Percentiles rank a stretch among this genome's conserved stretches.
phyloP scores from a whole-genome alignment of 139 green algal genomes.

The Chlamydomonas incerta region DNA sequence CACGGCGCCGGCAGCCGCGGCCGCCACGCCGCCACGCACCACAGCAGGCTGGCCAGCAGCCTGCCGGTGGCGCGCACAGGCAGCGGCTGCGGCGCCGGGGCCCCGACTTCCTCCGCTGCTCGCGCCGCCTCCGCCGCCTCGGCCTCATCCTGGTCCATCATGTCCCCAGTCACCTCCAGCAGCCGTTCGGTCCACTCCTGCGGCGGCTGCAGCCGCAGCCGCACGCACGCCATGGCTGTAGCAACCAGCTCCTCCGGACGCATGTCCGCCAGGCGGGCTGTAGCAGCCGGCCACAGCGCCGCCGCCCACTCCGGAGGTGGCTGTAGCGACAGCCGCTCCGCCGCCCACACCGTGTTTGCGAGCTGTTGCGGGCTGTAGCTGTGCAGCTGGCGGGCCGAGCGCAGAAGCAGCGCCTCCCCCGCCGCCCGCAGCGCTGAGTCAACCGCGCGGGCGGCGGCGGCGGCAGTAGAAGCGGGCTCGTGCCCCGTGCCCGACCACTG shows the following conservation, averaged over 20 bases:
- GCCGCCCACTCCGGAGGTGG: slow-evolving; percentile 18
- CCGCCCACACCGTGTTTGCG: slow-evolving; percentile 37
- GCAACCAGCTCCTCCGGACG: slow-evolving; percentile 31
- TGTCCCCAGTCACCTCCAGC: neutral
- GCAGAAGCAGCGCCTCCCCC: neutral
- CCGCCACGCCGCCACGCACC: neutral
- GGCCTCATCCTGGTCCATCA: neutral
- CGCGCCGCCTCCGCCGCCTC: neutral
- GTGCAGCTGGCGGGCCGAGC: slow-evolving; percentile 2
- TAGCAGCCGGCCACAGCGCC: slow-evolving; percentile 15
- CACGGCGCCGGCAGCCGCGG: neutral
- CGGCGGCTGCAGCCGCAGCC: neutral
- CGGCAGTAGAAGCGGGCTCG: neutral
- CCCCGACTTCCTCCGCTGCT: neutral
- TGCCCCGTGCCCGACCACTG: neutral
- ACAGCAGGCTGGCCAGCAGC: slow-evolving; percentile 3
- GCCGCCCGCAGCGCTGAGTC: neutral
- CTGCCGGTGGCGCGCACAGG: neutral
- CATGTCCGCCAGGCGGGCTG: neutral
- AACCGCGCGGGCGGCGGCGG: neutral
- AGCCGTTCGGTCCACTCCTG: neutral
- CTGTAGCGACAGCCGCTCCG: slow-evolving; percentile 18
- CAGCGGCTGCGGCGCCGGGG: neutral
- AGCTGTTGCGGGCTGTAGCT: slow-evolving; percentile 39
- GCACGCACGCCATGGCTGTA: neutral